These are phyloP conservation scores for Pestalotiopsis sp. DNA, from an alignment of 2,329 filamentous ascomycete species.

Conservation along the genomic window DNA sequence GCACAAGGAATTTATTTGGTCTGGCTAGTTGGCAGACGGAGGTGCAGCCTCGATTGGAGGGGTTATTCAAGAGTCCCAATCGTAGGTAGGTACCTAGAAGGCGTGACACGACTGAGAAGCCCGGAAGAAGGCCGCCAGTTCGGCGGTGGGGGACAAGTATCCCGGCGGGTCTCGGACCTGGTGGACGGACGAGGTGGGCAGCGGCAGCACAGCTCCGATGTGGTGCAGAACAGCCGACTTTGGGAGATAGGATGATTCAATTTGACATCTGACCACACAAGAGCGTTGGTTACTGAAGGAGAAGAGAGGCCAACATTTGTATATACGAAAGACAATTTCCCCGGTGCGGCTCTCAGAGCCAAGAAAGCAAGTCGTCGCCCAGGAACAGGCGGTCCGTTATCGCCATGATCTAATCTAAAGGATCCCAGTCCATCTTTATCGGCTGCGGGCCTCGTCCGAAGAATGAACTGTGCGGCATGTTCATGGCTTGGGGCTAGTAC, in stretches of 20 bases:
- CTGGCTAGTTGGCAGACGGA: not conserved
- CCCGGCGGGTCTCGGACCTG: not conserved
- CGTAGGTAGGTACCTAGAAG: not conserved
- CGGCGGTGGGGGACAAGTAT: not conserved
- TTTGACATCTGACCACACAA: too few species aligned
- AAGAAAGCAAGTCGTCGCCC: not conserved
- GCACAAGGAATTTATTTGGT: too few species aligned
- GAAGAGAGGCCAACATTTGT: not conserved
- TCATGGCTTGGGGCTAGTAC: not conserved
- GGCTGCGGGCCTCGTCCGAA: not conserved
- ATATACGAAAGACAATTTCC: not conserved
- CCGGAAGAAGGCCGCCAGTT: not conserved
- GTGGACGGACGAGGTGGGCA: not conserved
- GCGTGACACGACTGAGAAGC: not conserved
- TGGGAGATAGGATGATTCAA: too few species aligned
- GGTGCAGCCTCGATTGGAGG: not conserved
- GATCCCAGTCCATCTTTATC: constrained; percentile 1
- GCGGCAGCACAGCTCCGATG: not conserved
- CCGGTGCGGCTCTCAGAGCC: not conserved
- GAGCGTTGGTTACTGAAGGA: not conserved
- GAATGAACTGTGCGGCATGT: not conserved
- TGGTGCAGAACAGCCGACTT: not conserved
- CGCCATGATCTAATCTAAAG: constrained; percentile 7
- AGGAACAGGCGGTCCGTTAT: not conserved
- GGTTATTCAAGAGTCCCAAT: not conserved